These are phyloP conservation scores for Dalechampia spathulata DNA, from an alignment of 441 rosid species.

Conservation along the genomic window DNA sequence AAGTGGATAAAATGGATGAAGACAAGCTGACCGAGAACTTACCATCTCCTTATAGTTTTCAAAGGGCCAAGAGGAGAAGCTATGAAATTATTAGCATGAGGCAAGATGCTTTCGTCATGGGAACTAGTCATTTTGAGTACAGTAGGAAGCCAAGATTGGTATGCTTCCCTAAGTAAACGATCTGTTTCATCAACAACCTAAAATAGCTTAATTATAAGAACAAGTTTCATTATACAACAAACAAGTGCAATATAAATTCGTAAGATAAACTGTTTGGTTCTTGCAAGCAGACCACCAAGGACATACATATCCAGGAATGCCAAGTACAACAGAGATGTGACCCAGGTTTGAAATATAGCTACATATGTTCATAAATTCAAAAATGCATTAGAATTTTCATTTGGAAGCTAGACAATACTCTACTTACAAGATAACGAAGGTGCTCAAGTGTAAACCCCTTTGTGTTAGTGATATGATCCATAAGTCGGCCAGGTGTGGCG, in stretches of 20 bases:
- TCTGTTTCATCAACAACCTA: slow-evolving; percentile 98
- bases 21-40: slow-evolving; percentile 19
- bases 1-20: not conserved
- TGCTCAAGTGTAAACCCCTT: slow-evolving; percentile 91
- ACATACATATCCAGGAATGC: no score
- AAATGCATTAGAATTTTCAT: no score
- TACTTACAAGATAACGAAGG: slow-evolving; percentile 86
- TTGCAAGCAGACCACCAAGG: not conserved
- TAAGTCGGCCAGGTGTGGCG: slow-evolving; percentile 96
- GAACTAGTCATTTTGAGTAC: slow-evolving; percentile 61
- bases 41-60: slow-evolving; percentile 77
- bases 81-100: slow-evolving; percentile 20
- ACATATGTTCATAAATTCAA: no score
- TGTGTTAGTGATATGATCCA: slow-evolving; percentile 87
- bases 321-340: no score
- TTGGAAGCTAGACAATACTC: no score
- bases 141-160: slow-evolving; percentile 93
- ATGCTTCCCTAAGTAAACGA: slow-evolving; percentile 86
- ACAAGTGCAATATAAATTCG: not conserved
- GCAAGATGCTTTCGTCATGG: slow-evolving; percentile 30
- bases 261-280: not conserved
- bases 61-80: slow-evolving; percentile 54
- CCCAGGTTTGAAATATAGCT: no score
- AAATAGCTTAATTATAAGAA: slow-evolving; percentile 24
- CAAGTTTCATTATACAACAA: slow-evolving; percentile 5